Base-by-base conservation (phyloP, 2,329 filamentous ascomycete genomes). In the Penicillium polonicum region DNA sequence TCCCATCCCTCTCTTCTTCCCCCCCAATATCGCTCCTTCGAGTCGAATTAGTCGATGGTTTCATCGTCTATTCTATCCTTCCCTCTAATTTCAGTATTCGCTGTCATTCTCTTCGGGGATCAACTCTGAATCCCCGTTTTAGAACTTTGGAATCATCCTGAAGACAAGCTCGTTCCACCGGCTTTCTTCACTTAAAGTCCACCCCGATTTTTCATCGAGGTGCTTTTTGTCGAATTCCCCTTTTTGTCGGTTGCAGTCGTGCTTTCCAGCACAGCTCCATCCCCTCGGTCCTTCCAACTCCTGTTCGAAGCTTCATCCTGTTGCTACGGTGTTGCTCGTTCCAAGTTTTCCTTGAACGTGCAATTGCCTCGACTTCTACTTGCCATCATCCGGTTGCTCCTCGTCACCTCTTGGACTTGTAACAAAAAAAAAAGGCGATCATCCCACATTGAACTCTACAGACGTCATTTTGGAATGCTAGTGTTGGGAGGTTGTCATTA, bases 1-100 rank as follows among this genome's bases (percentile, higher is more conserved):
- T 61, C 52, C 60, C 58, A 54, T 56, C 58, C 55, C 62, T 67
- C 65, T 66, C 62, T 70, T 69, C 68, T 67, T 71, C 70, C 70
- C 68, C 72, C 65, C 71, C 71, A 69, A 59, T 73, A 76, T 72
- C 69, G 70, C 78, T 81, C 78, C 76, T 77, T 79, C 72, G 65
- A 49, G 55, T 61, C 43, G 65, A 66, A 63, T 64, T 57, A 64
- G 66, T 74, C 71, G 70, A 70, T 74, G 65, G 59, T 63, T 65
- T 69, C 65, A 68, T 68, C 67, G 64, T 63, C 58, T 60, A 48
- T 65, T 67, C 65, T 61, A 67, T 71, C 66, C 62, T 65, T 69
- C 65, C 48, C 57, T 69, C 63, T 45, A 39, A 52, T 51, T 59
- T 53, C 57, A 64, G 57, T 57, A 49, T 52, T 59, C 45, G 60